Base-by-base conservation (phyloP, 2,329 filamentous ascomycete genomes). In the Colletotrichum spinosum region DNA sequence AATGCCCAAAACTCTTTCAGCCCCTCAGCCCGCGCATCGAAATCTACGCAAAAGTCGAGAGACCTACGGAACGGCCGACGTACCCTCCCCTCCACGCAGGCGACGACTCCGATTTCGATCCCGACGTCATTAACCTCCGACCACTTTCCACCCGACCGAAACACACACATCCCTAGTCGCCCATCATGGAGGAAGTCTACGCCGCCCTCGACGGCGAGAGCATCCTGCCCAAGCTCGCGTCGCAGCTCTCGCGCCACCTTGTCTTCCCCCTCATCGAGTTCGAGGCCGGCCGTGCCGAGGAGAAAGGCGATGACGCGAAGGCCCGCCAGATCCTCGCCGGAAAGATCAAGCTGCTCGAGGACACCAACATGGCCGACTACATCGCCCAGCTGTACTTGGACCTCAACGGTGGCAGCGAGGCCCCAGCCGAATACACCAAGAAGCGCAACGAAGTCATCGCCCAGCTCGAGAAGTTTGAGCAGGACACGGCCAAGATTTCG, bases 341-440 rank as follows among this genome's bases (percentile, higher is more conserved):
- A 73, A 97, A 97, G 81, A 97, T 95, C 79, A 91, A 95, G 81
- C 89, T 99, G 65, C 89, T 99, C 72, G 95, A 97, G 84, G 90
- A 94, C 79, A 98, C 96, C 75, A 97, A 98, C 86, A 99, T 99
- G 96, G 96, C 92, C 74, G 96, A 99, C 81, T 99, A 97, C 78
- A 93, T 98, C 59, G 94, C 94, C 75, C 92, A 91, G 75, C 84
- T 99, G 71, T 93, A 97, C 85, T 92, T 92, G 78, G 92, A 97
- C 75, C 88, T 99, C 71, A 89, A 98, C 83, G 86, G 90, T 72
- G 88, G 93, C 69, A 86, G 91, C 67, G 87, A 92, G 68, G 83
- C 92, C 59, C 94, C 96, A 55, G 86, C 91, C 69, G 94, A 97
- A 80, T 98, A 94, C 79, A 88, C 89, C 73, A 90, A 92, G 79